Percentiles rank a stretch among this genome's conserved stretches.
phyloP scores from a whole-genome alignment of 352 stramenopile genomes.

The Phytophthora aleatoria region DNA sequence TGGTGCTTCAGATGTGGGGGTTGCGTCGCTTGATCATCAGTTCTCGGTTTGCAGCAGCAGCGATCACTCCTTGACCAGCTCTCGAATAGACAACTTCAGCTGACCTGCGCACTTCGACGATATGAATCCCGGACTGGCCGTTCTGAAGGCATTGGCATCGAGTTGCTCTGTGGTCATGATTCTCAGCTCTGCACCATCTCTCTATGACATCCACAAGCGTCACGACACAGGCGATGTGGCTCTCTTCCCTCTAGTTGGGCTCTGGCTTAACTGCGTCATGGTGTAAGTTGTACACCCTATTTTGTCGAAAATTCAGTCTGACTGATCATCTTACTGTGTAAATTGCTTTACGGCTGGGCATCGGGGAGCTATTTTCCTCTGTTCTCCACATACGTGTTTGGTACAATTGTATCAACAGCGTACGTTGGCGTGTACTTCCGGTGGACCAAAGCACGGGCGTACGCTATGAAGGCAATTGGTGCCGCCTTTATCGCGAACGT shows the following conservation, averaged over 20 bases:
- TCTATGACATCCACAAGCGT: conserved; percentile 41
- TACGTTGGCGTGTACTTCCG: conserved; percentile 32
- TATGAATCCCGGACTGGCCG: conserved; percentile 27
- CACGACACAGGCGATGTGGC: conserved; percentile 31
- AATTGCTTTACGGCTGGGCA: conserved; percentile 37
- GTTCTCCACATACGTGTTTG: conserved; percentile 39
- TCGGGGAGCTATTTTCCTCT: conserved; percentile 36
- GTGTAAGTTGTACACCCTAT: conserved; percentile 19
- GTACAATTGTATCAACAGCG: conserved; percentile 22
- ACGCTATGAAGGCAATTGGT: conserved; percentile 21
- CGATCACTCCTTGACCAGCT: conserved; percentile 8
- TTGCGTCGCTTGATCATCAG: no score
- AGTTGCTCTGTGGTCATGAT: conserved; percentile 43
- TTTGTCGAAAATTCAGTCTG: no score
- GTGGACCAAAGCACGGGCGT: conserved; percentile 19
- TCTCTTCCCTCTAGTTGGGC: conserved; percentile 34
- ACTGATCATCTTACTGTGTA: conserved; percentile 2
- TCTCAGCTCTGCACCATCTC: conserved; percentile 32
- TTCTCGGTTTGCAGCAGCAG: no score
- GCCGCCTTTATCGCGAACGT: conserved; percentile 14
- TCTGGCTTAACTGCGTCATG: conserved; percentile 43
- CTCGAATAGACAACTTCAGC: conserved; percentile 3
- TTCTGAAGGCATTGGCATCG: conserved; percentile 40
- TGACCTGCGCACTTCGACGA: background rate
- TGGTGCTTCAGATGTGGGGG: no score